These are phyloP conservation scores for Schizosaccharomyces cryophilus DNA, from an alignment of 805 yeast genomes.

Conservation along the genomic window DNA sequence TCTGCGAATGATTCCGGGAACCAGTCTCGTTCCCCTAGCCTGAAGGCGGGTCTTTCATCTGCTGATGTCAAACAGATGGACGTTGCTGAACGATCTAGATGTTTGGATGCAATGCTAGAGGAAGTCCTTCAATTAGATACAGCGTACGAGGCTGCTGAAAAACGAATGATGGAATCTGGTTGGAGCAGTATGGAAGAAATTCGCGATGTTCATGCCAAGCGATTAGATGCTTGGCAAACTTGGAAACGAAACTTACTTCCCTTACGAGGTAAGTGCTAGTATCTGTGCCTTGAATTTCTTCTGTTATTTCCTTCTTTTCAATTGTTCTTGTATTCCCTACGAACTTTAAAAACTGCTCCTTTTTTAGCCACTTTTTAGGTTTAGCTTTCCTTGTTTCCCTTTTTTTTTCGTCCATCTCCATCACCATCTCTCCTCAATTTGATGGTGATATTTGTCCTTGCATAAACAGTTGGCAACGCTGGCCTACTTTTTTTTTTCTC, in stretches of 20 bases:
- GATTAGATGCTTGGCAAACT: background rate
- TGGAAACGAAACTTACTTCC: background rate
- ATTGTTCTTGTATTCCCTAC: too few relatives aligned
- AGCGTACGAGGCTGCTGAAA: background rate
- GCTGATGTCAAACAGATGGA: background rate
- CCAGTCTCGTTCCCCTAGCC: background rate
- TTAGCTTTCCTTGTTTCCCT: too few relatives aligned
- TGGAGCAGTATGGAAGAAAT: constrained; percentile 1
- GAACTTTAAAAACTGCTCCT: too few relatives aligned
- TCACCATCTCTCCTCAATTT: too few relatives aligned
- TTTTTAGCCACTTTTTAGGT: too few relatives aligned
- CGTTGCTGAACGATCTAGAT: background rate
- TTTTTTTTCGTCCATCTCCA: too few relatives aligned
- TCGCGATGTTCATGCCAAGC: background rate
- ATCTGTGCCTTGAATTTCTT: too few relatives aligned
- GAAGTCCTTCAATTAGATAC: background rate
- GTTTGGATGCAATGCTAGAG: background rate
- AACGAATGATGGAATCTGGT: background rate
- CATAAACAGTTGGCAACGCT: too few relatives aligned
- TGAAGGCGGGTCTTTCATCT: background rate
- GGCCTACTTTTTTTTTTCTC: too few relatives aligned
- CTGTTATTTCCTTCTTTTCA: too few relatives aligned
- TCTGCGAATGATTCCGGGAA: background rate
- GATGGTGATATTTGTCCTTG: too few relatives aligned
- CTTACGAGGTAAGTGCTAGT: background rate